Conservation (phyloP, 2,329 filamentous ascomycete species). For the Teratosphaeria gauchensis region DNA sequence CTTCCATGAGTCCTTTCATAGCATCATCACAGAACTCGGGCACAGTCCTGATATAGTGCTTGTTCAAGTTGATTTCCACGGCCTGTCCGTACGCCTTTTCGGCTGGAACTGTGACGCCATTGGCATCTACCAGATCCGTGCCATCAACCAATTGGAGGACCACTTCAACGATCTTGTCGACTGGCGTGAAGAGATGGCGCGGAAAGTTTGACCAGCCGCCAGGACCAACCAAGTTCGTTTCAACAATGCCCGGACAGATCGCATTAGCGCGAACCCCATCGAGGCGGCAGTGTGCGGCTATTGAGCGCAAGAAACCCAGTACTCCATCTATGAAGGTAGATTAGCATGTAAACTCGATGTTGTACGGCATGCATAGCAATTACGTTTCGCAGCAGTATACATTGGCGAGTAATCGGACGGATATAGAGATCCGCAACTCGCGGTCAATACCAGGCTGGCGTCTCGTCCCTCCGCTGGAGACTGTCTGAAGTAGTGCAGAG, state of each 20-base stretch:
- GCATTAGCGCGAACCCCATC: conserved; percentile 32
- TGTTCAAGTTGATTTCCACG: conserved; percentile 18
- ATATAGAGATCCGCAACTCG: conserved; percentile 3
- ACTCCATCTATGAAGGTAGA: conserved; percentile 20
- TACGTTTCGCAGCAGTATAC: conserved; percentile 30
- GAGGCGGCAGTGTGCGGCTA: conserved; percentile 24
- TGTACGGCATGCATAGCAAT: background rate
- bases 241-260: conserved; percentile 30
- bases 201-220: conserved; percentile 28
- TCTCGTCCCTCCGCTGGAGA: background rate
- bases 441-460: conserved; percentile 1
- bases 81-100: conserved; percentile 17
- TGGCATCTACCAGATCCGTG: conserved; percentile 9
- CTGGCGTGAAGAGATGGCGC: conserved; percentile 25
- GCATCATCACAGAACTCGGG: conserved; percentile 18
- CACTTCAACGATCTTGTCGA: conserved; percentile 20
- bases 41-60: conserved; percentile 16
- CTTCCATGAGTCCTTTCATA: conserved; percentile 23
- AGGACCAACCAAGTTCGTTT: conserved; percentile 26
- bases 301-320: conserved; percentile 31
- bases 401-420: conserved; percentile 28
- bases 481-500: conserved; percentile 23
- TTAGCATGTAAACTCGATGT: background rate
- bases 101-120: conserved; percentile 3
- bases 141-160: conserved; percentile 25